Conservation (phyloP, 495 filamentous ascomycete genomes). For the Aspergillus sclerotiicarbonarius region DNA sequence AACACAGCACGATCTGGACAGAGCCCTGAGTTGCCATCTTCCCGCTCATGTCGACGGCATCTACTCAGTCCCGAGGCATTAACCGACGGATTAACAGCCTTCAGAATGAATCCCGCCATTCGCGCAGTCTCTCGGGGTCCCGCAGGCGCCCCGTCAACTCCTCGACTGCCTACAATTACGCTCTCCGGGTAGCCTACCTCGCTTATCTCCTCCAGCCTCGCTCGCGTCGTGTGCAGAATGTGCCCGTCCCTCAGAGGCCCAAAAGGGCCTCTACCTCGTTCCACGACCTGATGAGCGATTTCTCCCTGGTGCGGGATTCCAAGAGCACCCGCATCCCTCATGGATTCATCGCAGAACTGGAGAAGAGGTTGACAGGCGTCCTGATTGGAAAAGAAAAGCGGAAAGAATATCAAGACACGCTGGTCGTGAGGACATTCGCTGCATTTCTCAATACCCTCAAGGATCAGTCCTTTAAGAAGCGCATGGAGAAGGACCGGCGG, state of each 20-base stretch:
- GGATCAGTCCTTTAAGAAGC: constrained; percentile 66
- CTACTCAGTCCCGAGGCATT: constrained; percentile 51
- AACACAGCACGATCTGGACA: constrained; percentile 21
- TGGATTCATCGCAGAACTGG: constrained; percentile 68
- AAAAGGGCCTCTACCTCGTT: constrained; percentile 69
- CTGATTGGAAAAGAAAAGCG: constrained; percentile 69
- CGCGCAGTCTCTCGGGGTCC: constrained; percentile 51
- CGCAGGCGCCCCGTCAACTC: constrained; percentile 50
- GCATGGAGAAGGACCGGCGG: constrained; percentile 89
- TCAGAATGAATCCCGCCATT: constrained; percentile 51
- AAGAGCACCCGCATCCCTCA: constrained; percentile 78
- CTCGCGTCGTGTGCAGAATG: constrained; percentile 80
- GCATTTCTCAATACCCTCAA: constrained; percentile 76
- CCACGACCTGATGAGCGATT: constrained; percentile 69
- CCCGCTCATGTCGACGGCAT: constrained; percentile 53
- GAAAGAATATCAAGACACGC: constrained; percentile 72
- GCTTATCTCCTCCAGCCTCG: constrained; percentile 90
- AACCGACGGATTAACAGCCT: constrained; percentile 57
- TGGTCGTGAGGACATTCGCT: constrained; percentile 78
- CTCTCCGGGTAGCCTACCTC: constrained; percentile 88
- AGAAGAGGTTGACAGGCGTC: constrained; percentile 65
- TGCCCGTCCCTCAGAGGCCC: constrained; percentile 59
- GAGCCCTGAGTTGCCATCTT: constrained; percentile 20
- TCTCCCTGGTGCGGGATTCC: constrained; percentile 70
- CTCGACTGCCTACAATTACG: constrained; percentile 83